A percentile compares a stretch with the other conserved stretches of the same genome.
These are phyloP conservation scores for Oemleria cerasiformis DNA, from an alignment of 306 rosid genomes.

Conservation along the genomic window DNA sequence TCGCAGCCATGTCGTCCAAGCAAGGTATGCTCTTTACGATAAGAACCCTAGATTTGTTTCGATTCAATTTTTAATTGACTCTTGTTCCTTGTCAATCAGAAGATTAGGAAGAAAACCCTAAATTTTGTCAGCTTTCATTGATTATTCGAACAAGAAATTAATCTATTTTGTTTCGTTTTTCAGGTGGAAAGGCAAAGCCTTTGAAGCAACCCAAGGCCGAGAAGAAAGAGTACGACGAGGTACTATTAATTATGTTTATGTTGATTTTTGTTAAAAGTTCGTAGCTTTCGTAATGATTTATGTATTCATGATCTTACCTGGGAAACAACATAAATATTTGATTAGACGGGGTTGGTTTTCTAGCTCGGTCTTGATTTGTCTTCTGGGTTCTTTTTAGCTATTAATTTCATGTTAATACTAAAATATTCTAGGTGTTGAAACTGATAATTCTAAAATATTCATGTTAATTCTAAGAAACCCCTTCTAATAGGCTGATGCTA, in stretches of 20 bases:
- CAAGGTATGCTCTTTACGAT: constrained; percentile 49
- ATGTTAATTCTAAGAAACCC: background rate
- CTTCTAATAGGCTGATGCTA: background rate
- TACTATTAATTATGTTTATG: constrained; percentile 16
- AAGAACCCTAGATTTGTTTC: background rate
- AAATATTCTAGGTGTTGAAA: background rate
- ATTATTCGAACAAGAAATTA: background rate
- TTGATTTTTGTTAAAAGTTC: background rate
- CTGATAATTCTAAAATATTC: background rate
- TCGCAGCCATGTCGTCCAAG: constrained; percentile 80
- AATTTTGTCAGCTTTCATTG: constrained; percentile 12
- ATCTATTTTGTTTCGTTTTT: background rate
- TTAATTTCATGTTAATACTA: background rate
- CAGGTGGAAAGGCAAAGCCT: constrained; percentile 98
- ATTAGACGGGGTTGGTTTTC: background rate
- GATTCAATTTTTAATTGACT: constrained; percentile 4
- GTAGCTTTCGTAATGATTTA: background rate
- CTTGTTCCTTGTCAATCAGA: background rate
- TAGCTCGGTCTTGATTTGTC: constrained; percentile 2
- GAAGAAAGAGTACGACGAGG: constrained; percentile 87
- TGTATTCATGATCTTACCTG: background rate
- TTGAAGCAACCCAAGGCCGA: constrained; percentile 89
- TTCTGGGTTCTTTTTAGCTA: background rate
- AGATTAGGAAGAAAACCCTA: background rate
- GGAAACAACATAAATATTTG: background rate